Evolutionary conservation across 164 flowering plant genomes (phyloP).

Genomic region (Litsea cubeba): DNA sequence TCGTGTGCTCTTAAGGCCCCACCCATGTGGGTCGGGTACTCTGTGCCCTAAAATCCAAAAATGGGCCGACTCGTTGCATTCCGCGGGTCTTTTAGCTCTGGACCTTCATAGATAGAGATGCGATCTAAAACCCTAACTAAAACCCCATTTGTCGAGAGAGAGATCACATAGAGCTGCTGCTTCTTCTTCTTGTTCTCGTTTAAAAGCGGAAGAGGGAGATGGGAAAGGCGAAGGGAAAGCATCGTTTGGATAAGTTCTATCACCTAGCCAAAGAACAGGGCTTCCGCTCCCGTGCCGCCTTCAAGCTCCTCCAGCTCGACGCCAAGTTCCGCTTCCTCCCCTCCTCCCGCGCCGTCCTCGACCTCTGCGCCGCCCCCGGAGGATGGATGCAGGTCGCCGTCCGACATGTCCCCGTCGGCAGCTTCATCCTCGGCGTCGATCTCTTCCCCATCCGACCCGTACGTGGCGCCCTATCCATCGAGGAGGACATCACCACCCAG

Average conservation of each 20-base stretch:
- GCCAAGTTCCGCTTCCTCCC: constrained; percentile 63
- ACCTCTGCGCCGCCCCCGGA: constrained; percentile 97
- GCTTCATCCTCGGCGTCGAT: constrained; percentile 76
- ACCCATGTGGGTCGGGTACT: no score
- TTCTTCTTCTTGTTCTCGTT: neutral
- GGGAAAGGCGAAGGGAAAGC: constrained; percentile 96
- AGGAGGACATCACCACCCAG: constrained; percentile 71
- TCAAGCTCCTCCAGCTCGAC: constrained; percentile 85
- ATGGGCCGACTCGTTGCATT: no score
- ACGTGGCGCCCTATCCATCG: constrained; percentile 64
- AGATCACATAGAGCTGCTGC: no score
- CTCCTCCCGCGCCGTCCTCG: constrained; percentile 73
- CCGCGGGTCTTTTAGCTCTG: no score
- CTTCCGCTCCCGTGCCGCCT: constrained; percentile 85
- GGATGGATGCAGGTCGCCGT: constrained; percentile 96
- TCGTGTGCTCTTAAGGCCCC: no score
- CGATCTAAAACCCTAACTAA: no score
- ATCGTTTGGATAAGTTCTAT: constrained; percentile 78
- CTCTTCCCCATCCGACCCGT: constrained; percentile 71
- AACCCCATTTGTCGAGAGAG: no score
- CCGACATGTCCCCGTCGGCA: constrained; percentile 66
- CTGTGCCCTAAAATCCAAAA: no score
- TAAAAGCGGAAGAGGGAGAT: constrained; percentile 16
- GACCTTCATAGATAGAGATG: no score
- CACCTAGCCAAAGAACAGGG: constrained; percentile 85